A percentile compares a stretch with the other conserved stretches of the same genome.
Evolutionary conservation across 2,329 filamentous ascomycete species (phyloP).

Genomic region (Calonectria pauciramosa): DNA sequence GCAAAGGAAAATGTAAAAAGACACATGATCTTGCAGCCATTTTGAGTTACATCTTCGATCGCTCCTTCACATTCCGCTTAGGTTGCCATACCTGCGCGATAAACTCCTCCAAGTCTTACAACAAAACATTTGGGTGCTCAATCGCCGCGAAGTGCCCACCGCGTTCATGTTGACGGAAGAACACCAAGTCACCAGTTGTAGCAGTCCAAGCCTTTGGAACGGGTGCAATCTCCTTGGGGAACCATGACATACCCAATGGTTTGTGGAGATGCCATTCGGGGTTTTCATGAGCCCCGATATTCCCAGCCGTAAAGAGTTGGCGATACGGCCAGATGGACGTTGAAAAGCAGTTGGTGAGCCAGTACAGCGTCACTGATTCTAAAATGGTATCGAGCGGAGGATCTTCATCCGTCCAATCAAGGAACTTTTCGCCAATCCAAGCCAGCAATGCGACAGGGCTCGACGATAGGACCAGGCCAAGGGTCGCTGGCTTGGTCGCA

Average conservation of each 20-base stretch:
- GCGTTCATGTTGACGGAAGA: not conserved
- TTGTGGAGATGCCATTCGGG: not conserved
- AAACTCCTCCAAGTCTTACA: not conserved
- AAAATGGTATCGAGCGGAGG: not conserved
- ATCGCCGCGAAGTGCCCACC: not conserved
- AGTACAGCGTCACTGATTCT: not conserved
- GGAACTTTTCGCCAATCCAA: not conserved
- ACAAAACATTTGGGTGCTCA: not conserved
- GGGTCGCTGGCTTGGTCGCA: not conserved
- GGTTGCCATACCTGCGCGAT: not conserved
- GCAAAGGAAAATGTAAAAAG: no score
- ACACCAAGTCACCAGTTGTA: not conserved
- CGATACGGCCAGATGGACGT: not conserved
- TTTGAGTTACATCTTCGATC: no score
- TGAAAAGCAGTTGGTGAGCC: not conserved
- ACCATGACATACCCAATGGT: not conserved
- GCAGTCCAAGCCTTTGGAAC: not conserved
- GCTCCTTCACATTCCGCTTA: no score
- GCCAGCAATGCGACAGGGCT: not conserved
- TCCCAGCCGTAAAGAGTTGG: not conserved
- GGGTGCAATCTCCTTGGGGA: not conserved
- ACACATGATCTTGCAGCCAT: no score
- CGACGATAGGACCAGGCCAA: not conserved
- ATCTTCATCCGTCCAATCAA: slow-evolving; percentile 7
- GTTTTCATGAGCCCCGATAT: not conserved